A percentile compares a stretch with the other conserved stretches of the same genome.
Evolutionary conservation across 371 early-diverging fungal species (phyloP).

Genomic region (Mortierella sp.): DNA sequence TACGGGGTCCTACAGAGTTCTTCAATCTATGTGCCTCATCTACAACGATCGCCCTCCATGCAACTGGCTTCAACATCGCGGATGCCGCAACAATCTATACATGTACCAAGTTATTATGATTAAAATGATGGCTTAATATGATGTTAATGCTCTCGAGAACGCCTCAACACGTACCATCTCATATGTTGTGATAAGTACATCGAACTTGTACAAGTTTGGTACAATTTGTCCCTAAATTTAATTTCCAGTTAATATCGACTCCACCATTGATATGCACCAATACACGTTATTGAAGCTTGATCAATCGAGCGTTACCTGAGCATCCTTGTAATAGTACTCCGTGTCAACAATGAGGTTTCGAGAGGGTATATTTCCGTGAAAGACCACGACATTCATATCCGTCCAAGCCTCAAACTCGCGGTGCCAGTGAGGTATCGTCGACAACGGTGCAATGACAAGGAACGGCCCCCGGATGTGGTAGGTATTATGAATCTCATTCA

Average conservation of each 20-base stretch:
- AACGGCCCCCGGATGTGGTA: conserved; percentile 76
- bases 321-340: conserved; percentile 79
- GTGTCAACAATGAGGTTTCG: conserved; percentile 75
- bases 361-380: conserved; percentile 72
- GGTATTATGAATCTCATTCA: conserved; percentile 74
- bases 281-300: background rate
- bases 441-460: conserved; percentile 83
- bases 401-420: conserved; percentile 86
- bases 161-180: conserved; percentile 75
- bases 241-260: background rate
- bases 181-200: conserved; percentile 89
- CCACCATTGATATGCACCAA: background rate
- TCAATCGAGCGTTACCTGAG: conserved; percentile 17
- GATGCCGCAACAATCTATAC: conserved; percentile 69
- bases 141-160: conserved; percentile 15
- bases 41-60: conserved; percentile 89
- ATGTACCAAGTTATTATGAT: too few relatives aligned
- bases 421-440: conserved; percentile 82
- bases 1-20: conserved; percentile 68
- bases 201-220: conserved; percentile 75
- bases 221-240: conserved; percentile 37
- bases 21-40: conserved; percentile 98
- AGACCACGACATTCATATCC: conserved; percentile 80
- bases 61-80: conserved; percentile 80
- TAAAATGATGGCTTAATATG: background rate